Base-by-base conservation (phyloP, 163 green algal species). In the Smithsoniella earleae region DNA sequence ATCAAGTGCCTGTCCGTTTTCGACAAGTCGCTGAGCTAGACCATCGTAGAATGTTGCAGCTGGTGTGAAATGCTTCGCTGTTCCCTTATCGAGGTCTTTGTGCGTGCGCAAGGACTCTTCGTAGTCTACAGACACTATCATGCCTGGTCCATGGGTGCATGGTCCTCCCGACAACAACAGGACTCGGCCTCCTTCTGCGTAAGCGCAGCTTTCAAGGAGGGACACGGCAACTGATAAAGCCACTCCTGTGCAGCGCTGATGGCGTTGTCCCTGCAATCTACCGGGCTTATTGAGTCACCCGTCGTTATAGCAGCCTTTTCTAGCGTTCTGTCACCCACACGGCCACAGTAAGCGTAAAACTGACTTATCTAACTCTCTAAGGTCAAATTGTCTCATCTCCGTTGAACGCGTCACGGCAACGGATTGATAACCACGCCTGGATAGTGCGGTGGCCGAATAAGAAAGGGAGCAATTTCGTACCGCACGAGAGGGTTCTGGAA, bases 131-230 rank as follows among this genome's bases (percentile, higher is more conserved):
- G 82, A 76, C 38, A 99, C 91, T 13, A 99, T 86, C 82, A 86
- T 88, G 73, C 94, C 94, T 3, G 75, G 44, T 46, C 94, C 94
- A 64, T 95, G 86, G 18, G 94, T 98, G 78, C 82, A 87, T 10
- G 94, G 89, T 1, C 94, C 94, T 22, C 91, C 94, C 5, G 95
- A 85, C 76, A 97, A 89, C 22, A 96, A 81, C 77, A 98, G 84
- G 46, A 98, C 81, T 38, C 91, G 87, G 78, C 86, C 89, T 30
- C 75, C 83, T 58, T 87, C 85, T 22, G 76, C 76, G 0, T 84
- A 84, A 28, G 96, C 77, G 46, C 79, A 89, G 2, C 82, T 86
- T 33, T 80, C 82, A 77, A 92, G 84, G 74, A 97, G 74, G 22
- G 84, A 81, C 1, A 86, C 78, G 3, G 91, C 87, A 52, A 97